These are phyloP conservation scores for Phytophthora brassicae DNA, from an alignment of 352 stramenopile species.

Conservation along the genomic window DNA sequence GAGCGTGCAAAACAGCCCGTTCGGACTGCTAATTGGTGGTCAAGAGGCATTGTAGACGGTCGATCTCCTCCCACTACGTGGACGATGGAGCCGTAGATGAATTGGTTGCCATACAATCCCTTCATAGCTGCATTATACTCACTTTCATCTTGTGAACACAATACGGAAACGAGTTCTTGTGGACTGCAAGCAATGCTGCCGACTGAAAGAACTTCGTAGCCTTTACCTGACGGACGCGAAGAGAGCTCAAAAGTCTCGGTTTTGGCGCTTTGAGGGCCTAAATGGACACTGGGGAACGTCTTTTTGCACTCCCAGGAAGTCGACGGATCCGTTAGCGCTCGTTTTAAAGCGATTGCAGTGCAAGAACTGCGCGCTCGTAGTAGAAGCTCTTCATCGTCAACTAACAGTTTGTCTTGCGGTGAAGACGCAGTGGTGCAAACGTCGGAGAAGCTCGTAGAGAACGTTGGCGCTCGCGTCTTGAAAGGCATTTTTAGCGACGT, in stretches of 20 bases:
- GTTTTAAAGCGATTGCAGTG: constrained; percentile 19
- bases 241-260: constrained; percentile 24
- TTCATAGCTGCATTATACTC: constrained; percentile 45
- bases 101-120: constrained; percentile 36
- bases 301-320: constrained; percentile 24
- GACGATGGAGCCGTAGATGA: constrained; percentile 56
- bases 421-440: constrained; percentile 13
- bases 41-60: background rate
- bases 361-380: too few species aligned
- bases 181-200: constrained; percentile 35
- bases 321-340: constrained; percentile 21
- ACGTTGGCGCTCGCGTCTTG: constrained; percentile 7
- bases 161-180: constrained; percentile 28
- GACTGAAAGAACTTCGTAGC: constrained; percentile 30
- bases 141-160: constrained; percentile 29
- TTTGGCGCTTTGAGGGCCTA: constrained; percentile 5
- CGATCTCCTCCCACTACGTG: constrained; percentile 22
- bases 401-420: constrained; percentile 19
- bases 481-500: constrained; percentile 23
- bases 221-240: background rate
- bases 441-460: constrained; percentile 20
- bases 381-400: constrained; percentile 35
- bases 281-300: constrained; percentile 10
- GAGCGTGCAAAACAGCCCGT: constrained; percentile 47
- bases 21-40: constrained; percentile 41